Evolutionary conservation across 2,329 filamentous ascomycete genomes (phyloP).

Genomic region (Coleophoma crateriformis): DNA sequence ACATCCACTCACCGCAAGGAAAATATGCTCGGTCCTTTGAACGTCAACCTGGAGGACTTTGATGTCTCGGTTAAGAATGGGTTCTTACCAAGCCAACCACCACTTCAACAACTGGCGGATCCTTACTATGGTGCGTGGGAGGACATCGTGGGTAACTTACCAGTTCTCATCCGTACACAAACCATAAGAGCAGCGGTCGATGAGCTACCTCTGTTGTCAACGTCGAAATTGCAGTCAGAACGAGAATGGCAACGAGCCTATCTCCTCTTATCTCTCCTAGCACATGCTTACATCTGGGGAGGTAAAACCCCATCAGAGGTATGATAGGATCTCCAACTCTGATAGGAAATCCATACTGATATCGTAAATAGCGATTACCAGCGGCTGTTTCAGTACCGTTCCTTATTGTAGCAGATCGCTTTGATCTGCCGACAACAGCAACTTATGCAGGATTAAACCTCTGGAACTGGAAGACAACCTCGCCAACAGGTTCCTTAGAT

Average conservation of each 20-base stretch:
- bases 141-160: constrained; percentile 59
- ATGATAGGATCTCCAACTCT: constrained; percentile 9
- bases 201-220: constrained; percentile 63
- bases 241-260: constrained; percentile 80
- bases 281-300: constrained; percentile 88
- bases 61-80: constrained; percentile 42
- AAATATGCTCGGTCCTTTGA: constrained; percentile 20
- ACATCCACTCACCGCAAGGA: neutral
- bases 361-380: constrained; percentile 51
- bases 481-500: constrained; percentile 30
- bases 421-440: constrained; percentile 82
- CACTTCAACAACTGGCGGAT: constrained; percentile 59
- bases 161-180: constrained; percentile 58
- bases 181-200: constrained; percentile 60
- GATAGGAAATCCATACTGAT: constrained; percentile 12
- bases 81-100: constrained; percentile 70
- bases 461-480: constrained; percentile 80
- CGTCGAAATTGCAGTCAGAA: constrained; percentile 55
- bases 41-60: constrained; percentile 17
- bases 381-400: constrained; percentile 74
- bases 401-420: constrained; percentile 61
- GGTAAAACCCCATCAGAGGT: constrained; percentile 71
- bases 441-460: constrained; percentile 83
- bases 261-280: constrained; percentile 69
- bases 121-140: constrained; percentile 81